These are phyloP conservation scores for Craspedostauros australis DNA, from an alignment of 108 stramenopile species.

Conservation along the genomic window DNA sequence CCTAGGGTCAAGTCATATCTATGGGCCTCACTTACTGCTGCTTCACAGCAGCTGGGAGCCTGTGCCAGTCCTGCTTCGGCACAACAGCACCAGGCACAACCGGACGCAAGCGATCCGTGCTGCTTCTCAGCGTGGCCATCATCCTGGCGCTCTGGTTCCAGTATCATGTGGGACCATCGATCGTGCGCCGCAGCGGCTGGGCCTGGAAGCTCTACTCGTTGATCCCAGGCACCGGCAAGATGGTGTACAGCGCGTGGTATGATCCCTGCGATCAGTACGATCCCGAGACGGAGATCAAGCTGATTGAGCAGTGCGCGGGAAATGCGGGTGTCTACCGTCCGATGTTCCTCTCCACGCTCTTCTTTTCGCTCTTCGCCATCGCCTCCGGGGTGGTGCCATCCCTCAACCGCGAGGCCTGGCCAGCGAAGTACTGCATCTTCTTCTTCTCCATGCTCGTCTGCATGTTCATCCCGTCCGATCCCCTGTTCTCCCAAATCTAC, in stretches of 20 bases:
- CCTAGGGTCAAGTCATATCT: constrained; percentile 37
- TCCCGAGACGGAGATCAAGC: constrained; percentile 10
- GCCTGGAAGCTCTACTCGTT: constrained; percentile 53
- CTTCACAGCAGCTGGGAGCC: constrained; percentile 45
- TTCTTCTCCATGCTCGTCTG: constrained; percentile 43
- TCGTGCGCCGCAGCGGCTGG: constrained; percentile 32
- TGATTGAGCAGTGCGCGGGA: constrained; percentile 57
- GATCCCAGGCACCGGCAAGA: constrained; percentile 51
- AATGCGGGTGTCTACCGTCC: constrained; percentile 81
- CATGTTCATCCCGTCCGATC: constrained; percentile 54
- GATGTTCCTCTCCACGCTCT: constrained; percentile 51
- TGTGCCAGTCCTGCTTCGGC: constrained; percentile 71
- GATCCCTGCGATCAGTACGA: constrained; percentile 54
- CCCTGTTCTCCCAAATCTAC: constrained; percentile 54
- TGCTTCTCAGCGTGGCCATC: constrained; percentile 53
- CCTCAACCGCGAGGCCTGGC: constrained; percentile 70
- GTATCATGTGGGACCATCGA: constrained; percentile 65
- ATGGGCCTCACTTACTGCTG: constrained; percentile 60
- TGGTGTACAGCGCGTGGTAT: constrained; percentile 54
- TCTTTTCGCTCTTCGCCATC: constrained; percentile 51
- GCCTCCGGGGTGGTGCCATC: constrained; percentile 42
- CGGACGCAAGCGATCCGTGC: constrained; percentile 76
- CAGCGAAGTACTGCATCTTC: constrained; percentile 68
- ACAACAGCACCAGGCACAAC: constrained; percentile 46
- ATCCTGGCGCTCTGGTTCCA: constrained; percentile 63